Base-by-base conservation (phyloP, 257 asterid genomes). In the Linderniella brevidens region DNA sequence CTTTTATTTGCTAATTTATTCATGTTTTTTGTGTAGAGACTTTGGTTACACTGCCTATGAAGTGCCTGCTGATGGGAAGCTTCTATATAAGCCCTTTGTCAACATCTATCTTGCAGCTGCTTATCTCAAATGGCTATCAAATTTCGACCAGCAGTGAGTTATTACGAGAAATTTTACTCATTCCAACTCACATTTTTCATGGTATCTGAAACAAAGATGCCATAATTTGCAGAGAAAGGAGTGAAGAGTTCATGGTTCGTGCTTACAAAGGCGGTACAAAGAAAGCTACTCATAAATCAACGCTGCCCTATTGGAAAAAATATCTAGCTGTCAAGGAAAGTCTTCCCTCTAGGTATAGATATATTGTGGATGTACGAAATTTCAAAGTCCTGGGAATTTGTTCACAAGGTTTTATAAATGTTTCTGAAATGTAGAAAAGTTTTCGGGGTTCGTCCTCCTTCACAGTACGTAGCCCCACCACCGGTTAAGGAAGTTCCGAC, bases 31-130 rank as follows among this genome's bases (percentile, higher is more conserved):
- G 54, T 75, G 72, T 90, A 88, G 98, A 55, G 94, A 80, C 20
- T 53, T 69, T 75, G 90, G 81, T 57, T 78, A 68, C 73, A 64
- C 52, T 41, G 52, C 69, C 56, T 84, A 84, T 51, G 68, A 63
- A 14, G 49, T 73, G 62, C 61, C 63, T 4, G 76, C 54, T 50
- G 72, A 70, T 48, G 35, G 75, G n/a, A 65, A 73, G 50, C 58
- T 57, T 45, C 73, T 88, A 8, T 74, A 65, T 61, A 74, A 68
- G 68, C 98, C 98, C 53, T 80, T 88, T 46, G 59, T 78, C 17
- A 88, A 68, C 66, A 79, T 84, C 36, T 88, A 88, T 69, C 70
- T 84, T 57, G 93, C 76, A 52, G 98, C 98, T 48, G 94, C 98
- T 49, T 78, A 88, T 65, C 85, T 88, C 20, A 78, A 78, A 61